These are phyloP conservation scores for Aureobasidium sp. DNA, from an alignment of 2,329 filamentous ascomycete genomes.

Conservation along the genomic window DNA sequence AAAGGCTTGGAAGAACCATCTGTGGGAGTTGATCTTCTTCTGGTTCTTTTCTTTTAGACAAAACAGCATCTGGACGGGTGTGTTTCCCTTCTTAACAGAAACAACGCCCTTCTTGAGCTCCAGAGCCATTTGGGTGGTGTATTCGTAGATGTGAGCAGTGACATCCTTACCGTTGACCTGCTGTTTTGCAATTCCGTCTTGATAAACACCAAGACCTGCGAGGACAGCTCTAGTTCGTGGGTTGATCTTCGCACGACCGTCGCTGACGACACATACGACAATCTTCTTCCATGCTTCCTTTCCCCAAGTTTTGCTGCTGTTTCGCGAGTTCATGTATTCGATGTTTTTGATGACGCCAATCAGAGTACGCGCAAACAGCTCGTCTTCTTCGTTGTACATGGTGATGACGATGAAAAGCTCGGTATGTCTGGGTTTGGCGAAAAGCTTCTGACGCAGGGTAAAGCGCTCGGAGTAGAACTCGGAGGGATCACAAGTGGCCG, in stretches of 20 bases:
- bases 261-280: constrained; percentile 93
- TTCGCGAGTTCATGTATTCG: constrained; percentile 92
- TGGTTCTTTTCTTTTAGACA: constrained; percentile 99
- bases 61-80: constrained; percentile 94
- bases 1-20: constrained; percentile 99
- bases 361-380: constrained; percentile 92
- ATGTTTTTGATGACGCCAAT: constrained; percentile 98
- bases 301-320: constrained; percentile 94
- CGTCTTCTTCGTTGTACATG: constrained; percentile 99
- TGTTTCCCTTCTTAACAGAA: constrained; percentile 70
- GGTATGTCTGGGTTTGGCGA: constrained; percentile 85
- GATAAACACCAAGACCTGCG: constrained; percentile 91
- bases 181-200: constrained; percentile 97
- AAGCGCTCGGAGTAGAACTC: constrained; percentile 87
- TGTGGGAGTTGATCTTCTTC: constrained; percentile 99
- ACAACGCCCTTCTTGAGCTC: constrained; percentile 88
- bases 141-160: constrained; percentile 93
- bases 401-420: constrained; percentile 95
- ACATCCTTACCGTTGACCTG: constrained; percentile 95
- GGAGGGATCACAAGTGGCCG: constrained; percentile 85
- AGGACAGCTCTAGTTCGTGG: constrained; percentile 80
- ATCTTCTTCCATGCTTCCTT: constrained; percentile 99
- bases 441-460: constrained; percentile 82
- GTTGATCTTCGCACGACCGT: constrained; percentile 96
- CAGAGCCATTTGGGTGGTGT: constrained; percentile 79